Evolutionary conservation across 352 stramenopile species (phyloP), one percentile per base, ranked within the genome.

Genomic region (Blastocystis sp.): DNA sequence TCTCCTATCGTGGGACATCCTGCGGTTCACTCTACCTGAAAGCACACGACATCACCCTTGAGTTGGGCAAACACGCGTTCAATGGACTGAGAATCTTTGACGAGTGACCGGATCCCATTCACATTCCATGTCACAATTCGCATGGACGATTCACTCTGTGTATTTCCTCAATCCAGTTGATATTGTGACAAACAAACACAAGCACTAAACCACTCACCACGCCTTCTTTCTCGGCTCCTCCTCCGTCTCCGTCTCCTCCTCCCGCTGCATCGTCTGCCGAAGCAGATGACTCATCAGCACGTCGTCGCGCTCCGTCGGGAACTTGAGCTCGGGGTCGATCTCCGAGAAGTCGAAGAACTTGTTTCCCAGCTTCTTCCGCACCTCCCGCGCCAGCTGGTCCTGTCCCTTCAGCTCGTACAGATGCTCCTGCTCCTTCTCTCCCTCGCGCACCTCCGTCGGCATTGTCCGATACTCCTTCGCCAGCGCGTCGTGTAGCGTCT

Each of bases 91-190:
- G 14, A 44, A 34, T 29, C 36, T 38, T 51, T 48, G 36, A 59
- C 57, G 18, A 78, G 24, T 44, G 67, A 78, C 4, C 67, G 16
- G 29, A 78, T 27, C 32, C 67, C 67, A 78, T 59, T 78, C 27
- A 59, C 67, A 78, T 78, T 78, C 67, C 48, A 78, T 21, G 42
- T 61, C 16, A 78, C 67, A 44, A 78, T 61, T 34, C 67, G 21
- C 42, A 61, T 78, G 18, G 32, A 67, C 7, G 9, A 42, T 18
- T 56, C 16, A 56, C 48, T n/a, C n/a, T n/a, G n/a, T n/a, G n/a
- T n/a, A n/a, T n/a, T 56, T 14, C n/a, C 16, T 1, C 0, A 56
- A n/a, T 14, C 16, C n/a, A n/a, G 14, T 56, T 14, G n/a, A 14
- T n/a, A n/a, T 56, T 56, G 16, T 56, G 48, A n/a, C 16, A 56